phyloP scores from a whole-genome alignment of 2,329 filamentous ascomycete species.

The Aspergillus udagawae region DNA sequence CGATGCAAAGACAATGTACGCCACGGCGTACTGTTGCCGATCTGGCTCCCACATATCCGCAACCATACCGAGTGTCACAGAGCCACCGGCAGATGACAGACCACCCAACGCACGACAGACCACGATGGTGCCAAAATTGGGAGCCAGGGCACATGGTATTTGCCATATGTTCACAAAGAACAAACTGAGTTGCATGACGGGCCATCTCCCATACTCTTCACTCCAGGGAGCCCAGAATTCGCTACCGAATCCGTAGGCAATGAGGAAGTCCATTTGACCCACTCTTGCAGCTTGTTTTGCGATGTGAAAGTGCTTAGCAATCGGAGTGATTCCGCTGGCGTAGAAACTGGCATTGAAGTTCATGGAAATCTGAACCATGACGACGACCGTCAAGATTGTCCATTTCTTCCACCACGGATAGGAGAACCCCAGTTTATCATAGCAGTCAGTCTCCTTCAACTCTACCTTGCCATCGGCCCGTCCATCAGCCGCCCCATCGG shows the following conservation, averaged over 20 bases:
- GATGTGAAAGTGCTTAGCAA: conserved; percentile 63
- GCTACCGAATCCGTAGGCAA: conserved; percentile 79
- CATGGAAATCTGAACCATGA: conserved; percentile 71
- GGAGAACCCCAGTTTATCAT: conserved; percentile 58
- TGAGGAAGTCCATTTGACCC: conserved; percentile 72
- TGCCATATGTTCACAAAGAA: conserved; percentile 76
- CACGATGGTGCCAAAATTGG: conserved; percentile 66
- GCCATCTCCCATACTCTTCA: conserved; percentile 77
- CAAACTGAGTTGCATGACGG: conserved; percentile 68
- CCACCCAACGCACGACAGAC: conserved; percentile 66
- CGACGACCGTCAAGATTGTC: conserved; percentile 67
- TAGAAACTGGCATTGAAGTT: conserved; percentile 75
- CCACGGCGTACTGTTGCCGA: conserved; percentile 69
- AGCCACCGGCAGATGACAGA: conserved; percentile 66
- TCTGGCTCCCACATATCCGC: conserved; percentile 70
- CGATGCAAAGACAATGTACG: conserved; percentile 72
- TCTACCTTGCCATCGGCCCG: conserved; percentile 29
- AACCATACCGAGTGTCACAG: conserved; percentile 70
- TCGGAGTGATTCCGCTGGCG: conserved; percentile 64
- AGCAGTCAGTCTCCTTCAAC: conserved; percentile 54
- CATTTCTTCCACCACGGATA: conserved; percentile 62
- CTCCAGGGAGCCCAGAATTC: conserved; percentile 85
- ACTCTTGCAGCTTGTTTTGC: conserved; percentile 64
- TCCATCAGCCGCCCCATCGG: neutral
- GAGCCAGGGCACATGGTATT: conserved; percentile 66